Conservation (phyloP, 2,329 filamentous ascomycete species). For the Diaporthe eres region DNA sequence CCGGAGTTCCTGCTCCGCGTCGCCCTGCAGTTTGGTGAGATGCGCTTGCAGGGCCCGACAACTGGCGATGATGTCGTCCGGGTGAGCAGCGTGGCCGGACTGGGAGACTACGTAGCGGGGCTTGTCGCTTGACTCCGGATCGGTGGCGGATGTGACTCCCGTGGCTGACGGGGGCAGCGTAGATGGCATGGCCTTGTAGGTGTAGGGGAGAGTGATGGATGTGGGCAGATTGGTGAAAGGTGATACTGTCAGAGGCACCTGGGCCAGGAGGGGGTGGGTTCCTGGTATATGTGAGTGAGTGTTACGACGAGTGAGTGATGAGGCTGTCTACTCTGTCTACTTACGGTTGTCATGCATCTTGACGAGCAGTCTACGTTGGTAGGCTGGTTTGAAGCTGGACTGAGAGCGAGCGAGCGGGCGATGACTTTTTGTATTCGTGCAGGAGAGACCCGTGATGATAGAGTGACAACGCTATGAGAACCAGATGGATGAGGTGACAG, state of each 20-base stretch:
- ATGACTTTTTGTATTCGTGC: background rate
- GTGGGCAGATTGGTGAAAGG: slow-evolving; percentile 93
- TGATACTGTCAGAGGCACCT: slow-evolving; percentile 93
- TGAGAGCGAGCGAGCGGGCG: background rate
- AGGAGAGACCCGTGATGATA: background rate
- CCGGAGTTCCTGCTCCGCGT: slow-evolving; percentile 76
- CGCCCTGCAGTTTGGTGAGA: slow-evolving; percentile 76
- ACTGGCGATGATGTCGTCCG: slow-evolving; percentile 86
- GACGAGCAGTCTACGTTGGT: background rate
- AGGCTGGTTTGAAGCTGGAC: background rate
- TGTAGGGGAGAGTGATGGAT: slow-evolving; percentile 93
- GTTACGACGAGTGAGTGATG: background rate
- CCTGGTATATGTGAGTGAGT: slow-evolving; percentile 60
- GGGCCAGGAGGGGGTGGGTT: slow-evolving; percentile 89
- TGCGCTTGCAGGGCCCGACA: slow-evolving; percentile 85
- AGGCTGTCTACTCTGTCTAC: slow-evolving; percentile 40
- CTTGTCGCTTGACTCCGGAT: slow-evolving; percentile 58
- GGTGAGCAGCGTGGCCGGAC: slow-evolving; percentile 86
- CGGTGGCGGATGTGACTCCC: slow-evolving; percentile 60
- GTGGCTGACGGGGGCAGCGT: slow-evolving; percentile 83
- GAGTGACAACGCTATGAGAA: background rate
- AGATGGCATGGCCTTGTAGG: slow-evolving; percentile 91
- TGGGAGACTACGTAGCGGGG: slow-evolving; percentile 82
- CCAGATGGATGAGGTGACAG: background rate
- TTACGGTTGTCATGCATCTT: slow-evolving; percentile 57